Percentiles rank a stretch among this genome's conserved stretches.
These are phyloP conservation scores for Ascochyta fabae DNA, from an alignment of 2,329 filamentous ascomycete genomes.

Conservation along the genomic window DNA sequence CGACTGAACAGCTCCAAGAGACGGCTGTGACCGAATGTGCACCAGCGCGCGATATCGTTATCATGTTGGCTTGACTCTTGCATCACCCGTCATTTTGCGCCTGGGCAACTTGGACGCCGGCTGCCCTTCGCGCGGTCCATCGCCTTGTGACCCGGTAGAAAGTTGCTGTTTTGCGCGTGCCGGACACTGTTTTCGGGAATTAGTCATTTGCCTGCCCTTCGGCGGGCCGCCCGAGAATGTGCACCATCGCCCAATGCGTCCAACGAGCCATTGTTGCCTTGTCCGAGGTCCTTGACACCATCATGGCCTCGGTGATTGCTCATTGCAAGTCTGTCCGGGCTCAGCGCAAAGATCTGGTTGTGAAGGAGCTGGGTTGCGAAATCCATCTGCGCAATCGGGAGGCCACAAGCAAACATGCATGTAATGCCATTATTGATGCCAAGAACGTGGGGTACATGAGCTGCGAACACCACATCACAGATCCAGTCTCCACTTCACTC, in stretches of 20 bases:
- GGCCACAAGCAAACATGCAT: constrained; percentile 20
- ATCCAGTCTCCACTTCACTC: background rate
- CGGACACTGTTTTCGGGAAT: constrained; percentile 30
- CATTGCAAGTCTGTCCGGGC: background rate
- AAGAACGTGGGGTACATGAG: constrained; percentile 31
- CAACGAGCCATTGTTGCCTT: constrained; percentile 2
- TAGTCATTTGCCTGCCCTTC: constrained; percentile 32
- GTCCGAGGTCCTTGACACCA: background rate
- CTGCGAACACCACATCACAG: constrained; percentile 13
- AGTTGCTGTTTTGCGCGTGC: constrained; percentile 26
- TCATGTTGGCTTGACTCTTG: constrained; percentile 31
- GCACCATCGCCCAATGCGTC: constrained; percentile 14
- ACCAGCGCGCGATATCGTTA: constrained; percentile 11
- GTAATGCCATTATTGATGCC: constrained; percentile 33
- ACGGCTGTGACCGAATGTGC: constrained; percentile 15
- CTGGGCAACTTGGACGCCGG: constrained; percentile 33
- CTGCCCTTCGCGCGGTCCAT: constrained; percentile 16
- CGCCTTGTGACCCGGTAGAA: constrained; percentile 3
- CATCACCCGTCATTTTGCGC: constrained; percentile 34
- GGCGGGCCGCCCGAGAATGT: constrained; percentile 24
- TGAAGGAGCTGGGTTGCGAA: constrained; percentile 8
- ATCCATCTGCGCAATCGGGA: background rate
- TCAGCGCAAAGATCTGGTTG: background rate
- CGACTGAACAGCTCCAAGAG: constrained; percentile 16
- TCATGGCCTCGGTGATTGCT: background rate